Evolutionary conservation across 345 rosid species (phyloP).

Genomic region (Geranium brycei): DNA sequence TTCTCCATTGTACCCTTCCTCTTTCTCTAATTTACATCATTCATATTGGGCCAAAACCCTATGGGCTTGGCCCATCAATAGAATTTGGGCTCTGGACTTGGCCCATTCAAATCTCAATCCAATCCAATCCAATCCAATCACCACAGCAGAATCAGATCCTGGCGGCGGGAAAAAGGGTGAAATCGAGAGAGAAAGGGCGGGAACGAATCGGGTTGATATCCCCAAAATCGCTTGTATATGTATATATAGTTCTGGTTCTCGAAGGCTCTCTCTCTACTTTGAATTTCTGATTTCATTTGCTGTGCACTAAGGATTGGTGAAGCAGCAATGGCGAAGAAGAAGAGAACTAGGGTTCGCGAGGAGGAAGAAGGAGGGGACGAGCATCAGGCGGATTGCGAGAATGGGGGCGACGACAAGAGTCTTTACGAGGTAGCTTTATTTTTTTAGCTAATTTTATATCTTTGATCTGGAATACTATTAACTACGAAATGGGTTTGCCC

Average conservation of each 20-base stretch:
- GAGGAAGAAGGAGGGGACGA: slow-evolving; percentile 22
- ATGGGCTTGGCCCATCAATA: no score
- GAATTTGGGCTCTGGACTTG: no score
- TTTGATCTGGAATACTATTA: neutral
- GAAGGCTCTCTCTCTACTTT: neutral
- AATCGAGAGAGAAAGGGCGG: neutral
- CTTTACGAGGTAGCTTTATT: slow-evolving; percentile 42
- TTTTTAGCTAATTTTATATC: neutral
- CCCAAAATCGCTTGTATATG: no score
- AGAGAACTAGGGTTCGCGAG: slow-evolving; percentile 41
- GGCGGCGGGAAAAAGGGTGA: neutral
- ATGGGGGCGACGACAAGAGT: slow-evolving; percentile 16
- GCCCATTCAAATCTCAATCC: no score
- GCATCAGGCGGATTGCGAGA: slow-evolving; percentile 10
- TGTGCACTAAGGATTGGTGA: neutral
- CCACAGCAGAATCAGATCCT: no score
- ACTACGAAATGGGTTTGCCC: neutral
- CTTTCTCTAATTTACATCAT: neutral
- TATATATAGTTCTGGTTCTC: neutral
- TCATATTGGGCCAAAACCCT: no score
- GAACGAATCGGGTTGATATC: neutral
- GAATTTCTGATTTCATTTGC: neutral
- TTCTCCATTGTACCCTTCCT: neutral
- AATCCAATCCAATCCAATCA: no score
- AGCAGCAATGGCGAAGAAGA: slow-evolving; percentile 42